A percentile compares a stretch with the other conserved stretches of the same genome.
Conservation (phyloP, 2,329 filamentous ascomycete species). For the Plenodomus biglobosus region DNA sequence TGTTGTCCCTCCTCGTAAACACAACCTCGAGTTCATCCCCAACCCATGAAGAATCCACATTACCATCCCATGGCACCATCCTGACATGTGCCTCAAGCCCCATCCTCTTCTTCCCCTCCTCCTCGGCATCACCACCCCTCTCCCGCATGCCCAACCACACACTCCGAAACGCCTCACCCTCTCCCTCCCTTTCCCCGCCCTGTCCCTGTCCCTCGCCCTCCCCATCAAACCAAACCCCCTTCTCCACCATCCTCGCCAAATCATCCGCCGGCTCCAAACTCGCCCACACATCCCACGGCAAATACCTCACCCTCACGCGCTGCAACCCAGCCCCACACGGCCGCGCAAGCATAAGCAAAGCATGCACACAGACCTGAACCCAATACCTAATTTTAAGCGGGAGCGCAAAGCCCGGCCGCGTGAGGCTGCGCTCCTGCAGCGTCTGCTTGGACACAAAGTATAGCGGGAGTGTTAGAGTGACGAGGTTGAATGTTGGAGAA, state of each 20-base stretch:
- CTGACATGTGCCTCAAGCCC: slow-evolving; percentile 18
- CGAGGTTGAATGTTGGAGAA: slow-evolving; percentile 27
- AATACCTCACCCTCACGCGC: slow-evolving; percentile 33
- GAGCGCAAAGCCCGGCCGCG: slow-evolving; percentile 27
- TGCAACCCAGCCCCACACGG: slow-evolving; percentile 9
- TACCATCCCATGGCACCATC: slow-evolving; percentile 36
- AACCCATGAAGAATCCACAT: slow-evolving; percentile 32
- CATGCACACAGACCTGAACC: slow-evolving; percentile 35
- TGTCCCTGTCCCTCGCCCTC: slow-evolving; percentile 20
- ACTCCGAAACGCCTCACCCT: slow-evolving; percentile 38
- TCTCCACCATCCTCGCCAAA: slow-evolving; percentile 26
- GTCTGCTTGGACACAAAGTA: slow-evolving; percentile 37
- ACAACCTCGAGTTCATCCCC: slow-evolving; percentile 41
- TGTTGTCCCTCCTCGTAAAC: slow-evolving; percentile 23
- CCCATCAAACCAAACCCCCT: slow-evolving; percentile 34
- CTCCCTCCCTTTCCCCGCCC: slow-evolving; percentile 22
- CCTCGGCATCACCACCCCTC: slow-evolving; percentile 6
- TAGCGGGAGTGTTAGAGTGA: slow-evolving; percentile 35
- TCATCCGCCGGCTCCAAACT: slow-evolving; percentile 38
- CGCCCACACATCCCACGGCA: slow-evolving; percentile 41
- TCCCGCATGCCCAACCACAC: slow-evolving; percentile 27
- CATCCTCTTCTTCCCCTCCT: slow-evolving; percentile 9
- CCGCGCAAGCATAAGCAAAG: slow-evolving; percentile 26
- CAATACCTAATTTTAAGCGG: slow-evolving; percentile 40
- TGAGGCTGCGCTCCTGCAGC: slow-evolving; percentile 21